Conservation (phyloP, 805 yeast species). For the Ogataea polymorpha region DNA sequence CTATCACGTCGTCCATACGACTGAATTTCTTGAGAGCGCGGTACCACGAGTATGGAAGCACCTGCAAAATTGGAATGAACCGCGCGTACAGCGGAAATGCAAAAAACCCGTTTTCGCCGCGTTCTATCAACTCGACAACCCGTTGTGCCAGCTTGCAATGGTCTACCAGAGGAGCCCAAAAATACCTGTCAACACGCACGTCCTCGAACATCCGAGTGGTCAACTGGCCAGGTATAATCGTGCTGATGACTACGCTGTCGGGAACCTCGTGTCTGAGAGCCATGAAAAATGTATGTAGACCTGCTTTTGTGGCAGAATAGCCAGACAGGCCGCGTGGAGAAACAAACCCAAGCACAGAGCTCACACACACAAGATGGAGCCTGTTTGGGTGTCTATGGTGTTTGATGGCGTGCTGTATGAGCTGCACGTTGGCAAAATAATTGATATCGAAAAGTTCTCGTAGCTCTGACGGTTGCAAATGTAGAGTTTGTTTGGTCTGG, state of each 20-base stretch:
- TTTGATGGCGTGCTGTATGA: conserved; percentile 32
- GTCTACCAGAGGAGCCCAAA: conserved; percentile 48
- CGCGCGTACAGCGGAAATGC: conserved; percentile 47
- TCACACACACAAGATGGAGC: conserved; percentile 40
- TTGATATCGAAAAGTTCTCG: conserved; percentile 38
- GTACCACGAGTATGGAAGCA: conserved; percentile 41
- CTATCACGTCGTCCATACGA: conserved; percentile 29
- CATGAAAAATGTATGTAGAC: conserved; percentile 43
- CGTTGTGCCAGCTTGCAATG: conserved; percentile 35
- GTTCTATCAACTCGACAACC: conserved; percentile 33
- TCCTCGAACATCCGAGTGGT: conserved; percentile 47
- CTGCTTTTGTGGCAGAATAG: conserved; percentile 50
- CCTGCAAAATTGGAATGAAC: conserved; percentile 40
- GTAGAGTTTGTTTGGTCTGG: conserved; percentile 32
- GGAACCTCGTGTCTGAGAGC: conserved; percentile 41
- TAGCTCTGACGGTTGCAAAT: conserved; percentile 25
- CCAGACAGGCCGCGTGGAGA: conserved; percentile 47
- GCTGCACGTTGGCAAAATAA: conserved; percentile 41
- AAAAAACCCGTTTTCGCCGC: conserved; percentile 42
- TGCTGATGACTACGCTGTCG: conserved; percentile 31
- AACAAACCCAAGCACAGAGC: conserved; percentile 47
- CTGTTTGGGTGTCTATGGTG: conserved; percentile 28
- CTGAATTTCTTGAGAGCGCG: conserved; percentile 27
- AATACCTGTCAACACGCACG: conserved; percentile 37
- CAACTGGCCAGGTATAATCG: conserved; percentile 51